phyloP scores from a whole-genome alignment of 2,329 filamentous ascomycete genomes.

The Aspergillus costaricaensis region DNA sequence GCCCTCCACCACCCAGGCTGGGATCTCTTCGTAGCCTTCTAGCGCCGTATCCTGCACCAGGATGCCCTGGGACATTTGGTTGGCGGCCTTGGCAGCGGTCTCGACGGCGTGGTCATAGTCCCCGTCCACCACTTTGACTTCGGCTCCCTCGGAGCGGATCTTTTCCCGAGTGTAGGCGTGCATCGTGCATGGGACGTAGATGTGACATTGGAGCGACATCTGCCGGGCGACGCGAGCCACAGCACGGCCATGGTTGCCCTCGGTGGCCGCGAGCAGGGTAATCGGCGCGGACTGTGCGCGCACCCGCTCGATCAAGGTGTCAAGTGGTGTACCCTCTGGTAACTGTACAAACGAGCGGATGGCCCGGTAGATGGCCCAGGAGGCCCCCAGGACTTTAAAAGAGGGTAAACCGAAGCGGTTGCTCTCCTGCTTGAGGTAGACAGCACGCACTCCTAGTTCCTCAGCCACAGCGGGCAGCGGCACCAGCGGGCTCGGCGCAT shows the following conservation, averaged over 20 bases:
- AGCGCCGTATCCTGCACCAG: slow-evolving; percentile 71
- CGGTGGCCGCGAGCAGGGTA: slow-evolving; percentile 65
- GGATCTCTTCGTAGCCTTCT: slow-evolving; percentile 66
- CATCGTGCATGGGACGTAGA: slow-evolving; percentile 67
- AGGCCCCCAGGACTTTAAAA: slow-evolving; percentile 80
- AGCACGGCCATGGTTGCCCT: slow-evolving; percentile 76
- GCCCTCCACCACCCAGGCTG: slow-evolving; percentile 74
- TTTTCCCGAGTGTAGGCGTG: slow-evolving; percentile 53
- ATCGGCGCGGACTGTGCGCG: slow-evolving; percentile 26
- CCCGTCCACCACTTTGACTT: slow-evolving; percentile 57
- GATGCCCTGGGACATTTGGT: slow-evolving; percentile 45
- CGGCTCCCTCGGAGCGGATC: slow-evolving; percentile 65
- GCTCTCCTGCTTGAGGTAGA: slow-evolving; percentile 73
- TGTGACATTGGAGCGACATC: slow-evolving; percentile 56
- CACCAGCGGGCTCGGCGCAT: slow-evolving; percentile 58
- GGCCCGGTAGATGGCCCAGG: slow-evolving; percentile 68
- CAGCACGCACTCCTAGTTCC: slow-evolving; percentile 57
- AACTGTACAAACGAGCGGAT: slow-evolving; percentile 51
- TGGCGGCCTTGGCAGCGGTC: slow-evolving; percentile 48
- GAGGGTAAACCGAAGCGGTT: slow-evolving; percentile 68
- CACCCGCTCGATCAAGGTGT: slow-evolving; percentile 18
- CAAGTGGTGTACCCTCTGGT: slow-evolving; percentile 41
- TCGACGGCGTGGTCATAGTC: slow-evolving; percentile 66
- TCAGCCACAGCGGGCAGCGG: slow-evolving; percentile 56
- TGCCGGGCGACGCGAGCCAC: slow-evolving; percentile 67